phyloP scores from a whole-genome alignment of 1,284 basidiomycete genomes.

The Sanghuangporus baumii region DNA sequence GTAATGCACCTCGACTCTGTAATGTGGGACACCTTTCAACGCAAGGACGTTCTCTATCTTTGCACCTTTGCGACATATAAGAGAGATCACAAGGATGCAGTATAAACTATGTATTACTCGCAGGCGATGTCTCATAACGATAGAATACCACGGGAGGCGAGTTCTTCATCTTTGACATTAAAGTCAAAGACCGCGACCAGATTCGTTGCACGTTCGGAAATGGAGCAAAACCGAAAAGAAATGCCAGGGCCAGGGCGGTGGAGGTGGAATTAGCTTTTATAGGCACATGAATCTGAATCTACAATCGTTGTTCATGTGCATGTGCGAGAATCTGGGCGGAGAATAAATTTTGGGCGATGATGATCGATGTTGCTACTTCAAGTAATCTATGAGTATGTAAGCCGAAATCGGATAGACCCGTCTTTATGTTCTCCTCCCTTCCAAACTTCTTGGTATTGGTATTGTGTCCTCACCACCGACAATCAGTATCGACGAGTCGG shows the following conservation, averaged over 20 bases:
- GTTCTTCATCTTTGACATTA: slow-evolving; percentile 9
- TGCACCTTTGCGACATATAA: slow-evolving; percentile 33
- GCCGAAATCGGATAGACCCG: neutral
- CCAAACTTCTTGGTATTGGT: neutral
- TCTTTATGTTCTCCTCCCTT: neutral
- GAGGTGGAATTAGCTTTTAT: neutral
- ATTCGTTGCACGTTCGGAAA: neutral
- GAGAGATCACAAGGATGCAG: neutral
- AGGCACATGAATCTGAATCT: neutral
- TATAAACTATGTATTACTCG: slow-evolving; percentile 28
- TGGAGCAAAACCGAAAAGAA: neutral
- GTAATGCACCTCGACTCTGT: slow-evolving; percentile 39
- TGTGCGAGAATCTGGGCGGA: neutral
- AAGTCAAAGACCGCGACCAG: neutral
- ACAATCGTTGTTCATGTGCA: no score
- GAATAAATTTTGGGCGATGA: neutral
- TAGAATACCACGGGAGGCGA: slow-evolving; percentile 12
- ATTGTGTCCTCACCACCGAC: neutral
- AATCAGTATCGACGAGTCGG: slow-evolving; percentile 1
- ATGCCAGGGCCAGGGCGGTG: neutral
- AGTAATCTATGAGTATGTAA: neutral
- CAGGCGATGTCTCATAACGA: slow-evolving; percentile 32
- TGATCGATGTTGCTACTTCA: neutral
- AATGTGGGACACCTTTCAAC: slow-evolving; percentile 44
- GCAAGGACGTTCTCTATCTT: slow-evolving; percentile 47